Percentiles rank a stretch among this genome's conserved stretches.
These are phyloP conservation scores for Glutinoglossum americanum DNA, from an alignment of 495 filamentous ascomycete species.

Conservation along the genomic window DNA sequence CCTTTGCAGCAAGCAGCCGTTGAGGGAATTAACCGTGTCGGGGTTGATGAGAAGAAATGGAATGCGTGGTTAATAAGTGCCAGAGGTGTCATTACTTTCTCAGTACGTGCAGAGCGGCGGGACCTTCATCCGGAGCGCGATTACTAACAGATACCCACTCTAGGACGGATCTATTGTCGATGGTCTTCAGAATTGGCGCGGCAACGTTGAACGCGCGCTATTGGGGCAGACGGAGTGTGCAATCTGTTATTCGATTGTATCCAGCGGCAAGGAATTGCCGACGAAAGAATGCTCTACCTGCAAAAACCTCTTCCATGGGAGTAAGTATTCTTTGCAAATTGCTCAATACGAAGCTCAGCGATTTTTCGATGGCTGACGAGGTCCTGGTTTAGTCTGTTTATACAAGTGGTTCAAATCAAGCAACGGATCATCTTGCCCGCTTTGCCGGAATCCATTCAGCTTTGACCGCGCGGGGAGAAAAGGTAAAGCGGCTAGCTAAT, in stretches of 20 bases:
- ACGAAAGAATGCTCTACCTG: constrained; percentile 84
- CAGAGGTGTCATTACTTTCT: constrained; percentile 84
- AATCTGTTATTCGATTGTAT: constrained; percentile 89
- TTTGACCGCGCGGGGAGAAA: background rate
- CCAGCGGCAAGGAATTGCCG: constrained; percentile 65
- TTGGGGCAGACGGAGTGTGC: constrained; percentile 91
- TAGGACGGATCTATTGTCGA: constrained; percentile 65
- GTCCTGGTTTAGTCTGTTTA: background rate
- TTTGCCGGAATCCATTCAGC: constrained; percentile 7
- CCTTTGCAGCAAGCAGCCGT: constrained; percentile 64
- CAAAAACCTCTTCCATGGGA: constrained; percentile 78
- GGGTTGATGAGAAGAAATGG: constrained; percentile 78
- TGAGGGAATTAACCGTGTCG: constrained; percentile 55
- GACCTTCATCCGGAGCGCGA: background rate
- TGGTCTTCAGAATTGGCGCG: constrained; percentile 58
- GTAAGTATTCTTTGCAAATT: constrained; percentile 5
- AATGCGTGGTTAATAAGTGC: constrained; percentile 61
- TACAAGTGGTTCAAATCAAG: constrained; percentile 6
- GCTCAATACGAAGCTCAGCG: background rate
- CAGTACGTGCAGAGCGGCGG: constrained; percentile 23
- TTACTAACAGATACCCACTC: background rate
- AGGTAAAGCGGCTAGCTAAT: background rate
- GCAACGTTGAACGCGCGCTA: constrained; percentile 65
- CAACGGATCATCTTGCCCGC: constrained; percentile 3
- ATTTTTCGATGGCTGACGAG: background rate